Evolutionary conservation across 345 rosid species (phyloP).

Genomic region (Geranium rotundifolium): DNA sequence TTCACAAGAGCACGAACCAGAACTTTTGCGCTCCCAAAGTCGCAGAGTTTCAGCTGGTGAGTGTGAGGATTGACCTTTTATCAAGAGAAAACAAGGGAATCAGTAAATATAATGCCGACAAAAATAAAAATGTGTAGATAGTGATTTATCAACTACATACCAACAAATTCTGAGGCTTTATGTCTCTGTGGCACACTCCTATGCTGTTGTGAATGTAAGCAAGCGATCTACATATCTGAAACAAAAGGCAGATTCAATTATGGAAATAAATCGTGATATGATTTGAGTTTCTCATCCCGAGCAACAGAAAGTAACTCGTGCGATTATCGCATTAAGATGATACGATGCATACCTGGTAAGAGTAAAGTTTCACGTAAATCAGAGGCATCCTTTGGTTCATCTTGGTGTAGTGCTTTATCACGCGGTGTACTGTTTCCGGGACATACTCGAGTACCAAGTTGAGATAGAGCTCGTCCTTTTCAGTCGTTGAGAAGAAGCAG

Average conservation of each 20-base stretch:
- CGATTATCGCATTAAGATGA: too few species aligned
- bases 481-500: conserved; percentile 92
- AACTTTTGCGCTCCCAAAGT: conserved; percentile 97
- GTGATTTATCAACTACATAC: conserved; percentile 22
- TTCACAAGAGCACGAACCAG: conserved; percentile 39
- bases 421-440: conserved; percentile 85
- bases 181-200: conserved; percentile 96
- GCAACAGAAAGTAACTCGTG: too few species aligned
- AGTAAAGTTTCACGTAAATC: conserved; percentile 82
- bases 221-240: conserved; percentile 85
- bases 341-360: conserved; percentile 49
- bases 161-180: conserved; percentile 95
- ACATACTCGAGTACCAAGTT: conserved; percentile 91
- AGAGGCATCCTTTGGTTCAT: conserved; percentile 81
- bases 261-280: not conserved
- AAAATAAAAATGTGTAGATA: not conserved
- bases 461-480: conserved; percentile 81
- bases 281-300: not conserved
- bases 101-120: not conserved
- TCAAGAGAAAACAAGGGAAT: conserved; percentile 1
- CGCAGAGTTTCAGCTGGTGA: conserved; percentile 89
- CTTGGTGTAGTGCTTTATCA: conserved; percentile 75
- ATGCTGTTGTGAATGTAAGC: conserved; percentile 74
- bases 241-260: conserved; percentile 5
- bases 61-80: conserved; percentile 90